Percentiles rank a stretch among this genome's conserved stretches.
phyloP scores from a whole-genome alignment of 305 asterid genomes.

The Fraxinus nigra region DNA sequence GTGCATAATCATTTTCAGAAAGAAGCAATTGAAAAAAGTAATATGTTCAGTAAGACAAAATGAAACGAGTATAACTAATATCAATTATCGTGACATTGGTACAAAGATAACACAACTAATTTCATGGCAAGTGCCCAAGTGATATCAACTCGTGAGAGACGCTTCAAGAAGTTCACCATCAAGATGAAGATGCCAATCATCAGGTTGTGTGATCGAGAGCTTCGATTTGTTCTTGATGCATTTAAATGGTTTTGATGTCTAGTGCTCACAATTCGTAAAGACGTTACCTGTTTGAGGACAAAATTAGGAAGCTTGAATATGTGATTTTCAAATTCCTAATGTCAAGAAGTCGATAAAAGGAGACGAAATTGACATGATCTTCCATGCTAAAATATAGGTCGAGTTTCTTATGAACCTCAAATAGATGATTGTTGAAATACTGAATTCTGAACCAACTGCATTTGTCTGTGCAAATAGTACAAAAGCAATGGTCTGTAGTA shows the following conservation, averaged over 20 bases:
- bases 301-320: not conserved
- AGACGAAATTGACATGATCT: not conserved
- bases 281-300: not conserved
- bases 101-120: not conserved
- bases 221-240: constrained; percentile 37
- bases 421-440: not conserved
- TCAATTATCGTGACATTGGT: not conserved
- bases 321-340: not conserved
- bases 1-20: constrained; percentile 24
- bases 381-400: not conserved
- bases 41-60: not conserved
- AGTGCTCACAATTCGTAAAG: not conserved
- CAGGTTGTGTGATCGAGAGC: constrained; percentile 74
- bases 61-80: not conserved
- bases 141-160: constrained; percentile 60
- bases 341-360: not conserved
- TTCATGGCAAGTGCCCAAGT: not conserved
- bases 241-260: not conserved
- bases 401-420: not conserved
- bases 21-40: constrained; percentile 7
- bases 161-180: constrained; percentile 83
- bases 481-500: not conserved
- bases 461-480: not conserved
- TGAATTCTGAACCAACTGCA: not conserved
- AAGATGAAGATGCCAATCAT: constrained; percentile 99